Evolutionary conservation across 257 asterid species (phyloP).

Genomic region (Verbena officinalis): DNA sequence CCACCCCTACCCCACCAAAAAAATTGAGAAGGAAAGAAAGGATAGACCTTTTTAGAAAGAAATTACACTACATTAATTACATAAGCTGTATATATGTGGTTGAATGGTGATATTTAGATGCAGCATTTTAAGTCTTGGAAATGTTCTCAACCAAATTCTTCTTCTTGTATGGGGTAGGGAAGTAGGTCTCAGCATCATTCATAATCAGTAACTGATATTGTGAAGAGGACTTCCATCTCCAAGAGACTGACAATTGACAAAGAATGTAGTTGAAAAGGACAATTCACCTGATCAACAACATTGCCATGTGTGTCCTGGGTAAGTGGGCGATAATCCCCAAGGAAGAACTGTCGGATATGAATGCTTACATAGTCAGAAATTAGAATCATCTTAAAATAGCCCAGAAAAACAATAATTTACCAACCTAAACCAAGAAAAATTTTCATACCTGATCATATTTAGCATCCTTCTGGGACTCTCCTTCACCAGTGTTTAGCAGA

Average conservation of each 20-base stretch:
- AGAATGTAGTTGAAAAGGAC: conserved; percentile 17
- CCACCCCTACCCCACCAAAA: too few species aligned
- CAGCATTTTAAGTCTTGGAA: conserved; percentile 21
- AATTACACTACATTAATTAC: too few species aligned
- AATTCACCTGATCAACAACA: conserved; percentile 86
- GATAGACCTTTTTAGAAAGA: too few species aligned
- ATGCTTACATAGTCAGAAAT: conserved; percentile 41
- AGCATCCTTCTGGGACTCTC: conserved; percentile 96
- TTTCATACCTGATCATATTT: conserved; percentile 90
- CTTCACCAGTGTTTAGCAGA: conserved; percentile 93
- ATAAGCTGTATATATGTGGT: too few species aligned
- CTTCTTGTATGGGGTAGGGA: neutral
- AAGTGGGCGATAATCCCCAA: conserved; percentile 97
- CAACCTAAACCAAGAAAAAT: conserved; percentile 19
- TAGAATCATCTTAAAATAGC: conserved; percentile 31
- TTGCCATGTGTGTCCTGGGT: conserved; percentile 78
- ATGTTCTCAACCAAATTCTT: conserved; percentile 1
- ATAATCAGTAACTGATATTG: conserved; percentile 6
- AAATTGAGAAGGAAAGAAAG: too few species aligned
- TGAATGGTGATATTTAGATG: too few species aligned
- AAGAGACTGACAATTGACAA: conserved; percentile 15
- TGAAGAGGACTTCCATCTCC: conserved; percentile 4
- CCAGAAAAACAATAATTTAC: conserved; percentile 20
- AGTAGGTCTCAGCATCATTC: neutral
- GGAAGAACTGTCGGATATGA: conserved; percentile 78